A percentile compares a stretch with the other conserved stretches of the same genome.
Evolutionary conservation across 495 filamentous ascomycete species (phyloP).

Genomic region (Physcia stellaris): DNA sequence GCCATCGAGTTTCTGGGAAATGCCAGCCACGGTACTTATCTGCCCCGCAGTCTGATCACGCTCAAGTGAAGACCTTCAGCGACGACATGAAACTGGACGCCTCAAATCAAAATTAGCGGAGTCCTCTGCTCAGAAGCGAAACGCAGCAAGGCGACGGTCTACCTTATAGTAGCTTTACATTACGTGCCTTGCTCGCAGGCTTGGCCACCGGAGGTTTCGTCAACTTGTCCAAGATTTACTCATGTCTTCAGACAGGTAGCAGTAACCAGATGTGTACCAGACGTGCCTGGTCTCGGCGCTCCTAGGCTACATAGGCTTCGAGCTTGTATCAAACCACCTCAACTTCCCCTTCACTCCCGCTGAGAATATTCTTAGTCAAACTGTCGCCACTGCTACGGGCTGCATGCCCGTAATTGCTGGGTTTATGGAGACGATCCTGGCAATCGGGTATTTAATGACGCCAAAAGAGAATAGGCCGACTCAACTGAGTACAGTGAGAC

Average conservation of each 20-base stretch:
- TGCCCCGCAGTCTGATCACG: too few relatives aligned
- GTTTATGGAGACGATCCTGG: constrained; percentile 87
- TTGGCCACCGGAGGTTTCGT: constrained; percentile 76
- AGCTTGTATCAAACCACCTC: constrained; percentile 54
- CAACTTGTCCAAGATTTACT: constrained; percentile 94
- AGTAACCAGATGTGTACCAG: constrained; percentile 65
- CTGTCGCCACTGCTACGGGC: constrained; percentile 83
- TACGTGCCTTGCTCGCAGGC: constrained; percentile 66
- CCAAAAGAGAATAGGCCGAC: constrained; percentile 59
- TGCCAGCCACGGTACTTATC: too few relatives aligned
- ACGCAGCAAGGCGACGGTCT: too few relatives aligned
- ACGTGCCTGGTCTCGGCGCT: constrained; percentile 91
- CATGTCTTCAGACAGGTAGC: constrained; percentile 95
- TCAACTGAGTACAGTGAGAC: constrained; percentile 51
- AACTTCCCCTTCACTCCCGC: constrained; percentile 76
- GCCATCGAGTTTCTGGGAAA: too few relatives aligned
- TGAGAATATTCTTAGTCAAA: constrained; percentile 96
- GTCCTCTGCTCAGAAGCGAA: too few relatives aligned
- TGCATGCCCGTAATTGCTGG: constrained; percentile 96
- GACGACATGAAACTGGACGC: too few relatives aligned
- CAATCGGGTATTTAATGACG: constrained; percentile 71
- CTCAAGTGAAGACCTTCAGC: too few relatives aligned
- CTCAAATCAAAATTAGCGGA: too few relatives aligned
- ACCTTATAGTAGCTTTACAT: too few relatives aligned
- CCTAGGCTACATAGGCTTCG: constrained; percentile 94